Conservation (phyloP, 208 protist genomes). For the Leishmania amazonensis region DNA sequence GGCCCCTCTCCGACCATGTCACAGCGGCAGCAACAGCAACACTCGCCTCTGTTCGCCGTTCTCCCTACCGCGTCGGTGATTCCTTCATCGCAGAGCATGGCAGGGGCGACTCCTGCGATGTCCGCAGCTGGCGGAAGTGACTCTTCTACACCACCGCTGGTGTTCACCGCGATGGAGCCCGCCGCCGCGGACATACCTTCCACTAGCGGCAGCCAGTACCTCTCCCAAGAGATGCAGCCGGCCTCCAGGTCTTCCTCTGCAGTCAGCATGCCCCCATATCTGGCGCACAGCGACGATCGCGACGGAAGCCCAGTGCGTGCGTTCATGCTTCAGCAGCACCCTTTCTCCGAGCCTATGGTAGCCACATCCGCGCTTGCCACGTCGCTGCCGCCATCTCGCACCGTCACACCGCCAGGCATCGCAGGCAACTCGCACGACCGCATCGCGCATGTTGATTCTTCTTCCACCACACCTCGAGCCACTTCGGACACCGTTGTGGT, state of each 20-base stretch:
- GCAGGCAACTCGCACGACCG: background rate
- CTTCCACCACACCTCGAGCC: background rate
- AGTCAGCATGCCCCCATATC: background rate
- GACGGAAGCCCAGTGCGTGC: background rate
- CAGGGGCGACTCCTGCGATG: background rate
- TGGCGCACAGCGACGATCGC: background rate
- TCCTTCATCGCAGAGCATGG: background rate
- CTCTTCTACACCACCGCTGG: background rate
- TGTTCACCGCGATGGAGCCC: constrained; percentile 3
- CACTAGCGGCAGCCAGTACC: background rate
- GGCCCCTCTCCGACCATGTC: background rate
- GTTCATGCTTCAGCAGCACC: background rate
- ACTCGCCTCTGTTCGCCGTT: background rate
- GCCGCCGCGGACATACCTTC: background rate
- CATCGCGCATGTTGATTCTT: background rate
- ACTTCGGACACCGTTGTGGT: background rate
- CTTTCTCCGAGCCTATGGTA: background rate
- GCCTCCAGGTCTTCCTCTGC: background rate
- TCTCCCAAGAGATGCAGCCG: background rate
- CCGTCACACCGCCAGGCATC: background rate
- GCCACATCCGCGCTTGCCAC: background rate
- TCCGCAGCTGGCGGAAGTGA: background rate
- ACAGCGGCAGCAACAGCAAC: background rate
- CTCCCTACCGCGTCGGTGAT: background rate
- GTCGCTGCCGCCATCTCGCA: background rate